Evolutionary conservation across 1,284 basidiomycete genomes (phyloP).

Genomic region (Erythrobasidium hasegawianum): DNA sequence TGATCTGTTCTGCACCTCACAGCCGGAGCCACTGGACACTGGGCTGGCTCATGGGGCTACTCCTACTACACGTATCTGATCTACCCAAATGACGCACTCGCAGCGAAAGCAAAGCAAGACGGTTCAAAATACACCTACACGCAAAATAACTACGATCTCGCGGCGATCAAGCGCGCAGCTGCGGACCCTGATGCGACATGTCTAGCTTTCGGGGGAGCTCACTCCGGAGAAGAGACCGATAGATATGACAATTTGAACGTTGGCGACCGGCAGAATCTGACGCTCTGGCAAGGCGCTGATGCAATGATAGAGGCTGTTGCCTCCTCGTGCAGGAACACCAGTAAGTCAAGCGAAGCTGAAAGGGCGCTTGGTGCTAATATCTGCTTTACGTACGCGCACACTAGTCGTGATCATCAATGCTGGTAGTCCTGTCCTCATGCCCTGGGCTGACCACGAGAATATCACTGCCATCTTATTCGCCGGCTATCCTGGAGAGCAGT

Average conservation of each 20-base stretch:
- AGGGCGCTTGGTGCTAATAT: no score
- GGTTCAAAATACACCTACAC: no score
- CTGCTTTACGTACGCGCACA: no score
- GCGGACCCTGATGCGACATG: conserved; percentile 52
- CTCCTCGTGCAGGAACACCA: conserved; percentile 60
- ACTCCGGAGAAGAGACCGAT: conserved; percentile 51
- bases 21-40: no score
- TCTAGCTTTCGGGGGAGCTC: conserved; percentile 63
- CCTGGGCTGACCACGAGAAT: conserved; percentile 27
- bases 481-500: conserved; percentile 35
- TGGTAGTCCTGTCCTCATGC: conserved; percentile 40
- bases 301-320: conserved; percentile 48
- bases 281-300: conserved; percentile 47
- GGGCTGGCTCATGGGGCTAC: no score
- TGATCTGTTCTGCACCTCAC: no score
- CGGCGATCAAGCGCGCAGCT: conserved; percentile 36
- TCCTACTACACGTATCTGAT: no score
- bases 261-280: conserved; percentile 44
- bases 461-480: conserved; percentile 35
- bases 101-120: no score
- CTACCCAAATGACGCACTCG: no score
- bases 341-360: no score
- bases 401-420: conserved; percentile 66
- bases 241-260: no score
- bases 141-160: conserved; percentile 27